Evolutionary conservation across 306 rosid genomes (phyloP).

Genomic region (Trifolium repens): DNA sequence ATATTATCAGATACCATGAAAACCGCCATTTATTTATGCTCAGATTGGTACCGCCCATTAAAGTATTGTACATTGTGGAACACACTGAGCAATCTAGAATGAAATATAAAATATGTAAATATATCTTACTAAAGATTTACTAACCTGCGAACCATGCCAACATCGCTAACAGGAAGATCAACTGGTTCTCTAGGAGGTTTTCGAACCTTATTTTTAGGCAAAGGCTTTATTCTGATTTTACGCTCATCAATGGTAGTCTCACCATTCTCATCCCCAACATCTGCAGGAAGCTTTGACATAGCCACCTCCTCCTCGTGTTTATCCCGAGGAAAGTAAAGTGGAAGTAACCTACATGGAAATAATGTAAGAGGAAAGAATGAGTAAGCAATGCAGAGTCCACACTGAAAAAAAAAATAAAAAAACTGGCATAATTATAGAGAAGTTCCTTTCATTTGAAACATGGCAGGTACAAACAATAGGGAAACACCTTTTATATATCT

Average conservation of each 20-base stretch:
- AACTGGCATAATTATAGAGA: conserved; percentile 8
- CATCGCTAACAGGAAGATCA: conserved; percentile 81
- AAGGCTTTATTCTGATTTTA: conserved; percentile 92
- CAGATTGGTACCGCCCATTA: conserved; percentile 16
- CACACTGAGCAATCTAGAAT: conserved; percentile 25
- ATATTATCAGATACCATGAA: conserved; percentile 24
- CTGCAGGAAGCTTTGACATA: conserved; percentile 87
- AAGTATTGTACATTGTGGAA: conserved; percentile 19
- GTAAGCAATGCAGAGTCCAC: conserved; percentile 25
- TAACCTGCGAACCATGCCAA: conserved; percentile 74
- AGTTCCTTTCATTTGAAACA: conserved; percentile 39
- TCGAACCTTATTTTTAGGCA: conserved; percentile 68
- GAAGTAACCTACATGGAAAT: conserved; percentile 73
- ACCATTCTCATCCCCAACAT: conserved; percentile 99
- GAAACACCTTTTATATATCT: conserved; percentile 87
- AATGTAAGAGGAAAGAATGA: conserved; percentile 32
- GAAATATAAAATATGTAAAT: conserved; percentile 9
- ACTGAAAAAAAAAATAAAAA: conserved; percentile 16
- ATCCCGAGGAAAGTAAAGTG: conserved; percentile 97
- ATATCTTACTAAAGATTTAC: conserved; percentile 36
- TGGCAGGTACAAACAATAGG: conserved; percentile 2
- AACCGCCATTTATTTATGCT: conserved; percentile 24
- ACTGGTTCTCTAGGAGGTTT: conserved; percentile 60
- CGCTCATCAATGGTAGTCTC: conserved; percentile 94
- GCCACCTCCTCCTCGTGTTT: conserved; percentile 95